A percentile compares a stretch with the other conserved stretches of the same genome.
Evolutionary conservation across 2,329 filamentous ascomycete genomes (phyloP).

Genomic region (Microdochium trichocladiopsis): DNA sequence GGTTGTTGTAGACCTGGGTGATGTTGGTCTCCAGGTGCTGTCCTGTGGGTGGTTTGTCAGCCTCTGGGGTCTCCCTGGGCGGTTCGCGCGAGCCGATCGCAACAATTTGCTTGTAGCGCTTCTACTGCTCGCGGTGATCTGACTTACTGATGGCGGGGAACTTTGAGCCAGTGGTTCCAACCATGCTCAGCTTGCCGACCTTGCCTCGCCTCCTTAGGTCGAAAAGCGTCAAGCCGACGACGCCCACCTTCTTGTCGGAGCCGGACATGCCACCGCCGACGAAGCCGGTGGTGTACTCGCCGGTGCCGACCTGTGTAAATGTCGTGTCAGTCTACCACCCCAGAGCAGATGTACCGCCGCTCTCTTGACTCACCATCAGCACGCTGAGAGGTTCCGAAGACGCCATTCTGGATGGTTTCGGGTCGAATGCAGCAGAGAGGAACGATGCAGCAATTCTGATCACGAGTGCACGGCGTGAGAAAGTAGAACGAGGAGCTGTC

Average conservation of each 20-base stretch:
- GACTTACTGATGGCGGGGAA: slow-evolving; percentile 81
- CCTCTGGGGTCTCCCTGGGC: neutral
- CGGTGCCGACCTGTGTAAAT: slow-evolving; percentile 65
- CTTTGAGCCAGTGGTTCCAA: slow-evolving; percentile 80
- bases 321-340: slow-evolving; percentile 3
- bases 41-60: slow-evolving; percentile 38
- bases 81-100: neutral
- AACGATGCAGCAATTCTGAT: neutral
- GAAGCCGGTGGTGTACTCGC: slow-evolving; percentile 95
- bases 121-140: neutral
- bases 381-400: slow-evolving; percentile 48
- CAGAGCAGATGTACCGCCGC: neutral
- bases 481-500: too few relatives aligned
- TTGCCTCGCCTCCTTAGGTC: slow-evolving; percentile 84
- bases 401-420: slow-evolving; percentile 29
- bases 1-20: slow-evolving; percentile 75
- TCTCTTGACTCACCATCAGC: slow-evolving; percentile 49
- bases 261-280: slow-evolving; percentile 76
- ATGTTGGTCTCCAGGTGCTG: slow-evolving; percentile 86
- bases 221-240: slow-evolving; percentile 84
- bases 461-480: neutral
- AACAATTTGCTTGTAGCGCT: too few relatives aligned
- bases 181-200: slow-evolving; percentile 81
- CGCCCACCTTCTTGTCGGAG: slow-evolving; percentile 94
- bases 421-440: neutral